Evolutionary conservation across 768 basidiomycete genomes (phyloP).

Genomic region (Gautieria morchelliformis): DNA sequence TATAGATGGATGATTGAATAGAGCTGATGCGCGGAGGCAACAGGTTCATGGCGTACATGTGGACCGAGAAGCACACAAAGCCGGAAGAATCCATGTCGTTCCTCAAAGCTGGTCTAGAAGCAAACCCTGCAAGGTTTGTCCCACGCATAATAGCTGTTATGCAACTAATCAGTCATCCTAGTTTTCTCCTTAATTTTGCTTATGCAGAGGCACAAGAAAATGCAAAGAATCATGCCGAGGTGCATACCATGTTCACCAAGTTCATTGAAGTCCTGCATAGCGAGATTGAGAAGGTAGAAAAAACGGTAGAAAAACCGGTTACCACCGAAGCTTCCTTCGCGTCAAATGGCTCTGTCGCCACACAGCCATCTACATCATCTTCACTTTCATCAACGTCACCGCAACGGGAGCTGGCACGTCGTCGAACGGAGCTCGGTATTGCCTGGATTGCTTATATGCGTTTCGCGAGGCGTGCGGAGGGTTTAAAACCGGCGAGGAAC

Average conservation of each 20-base stretch:
- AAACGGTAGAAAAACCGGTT: conserved; percentile 37
- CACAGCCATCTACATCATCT: conserved; percentile 18
- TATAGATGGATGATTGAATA: neutral
- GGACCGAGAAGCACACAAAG: conserved; percentile 67
- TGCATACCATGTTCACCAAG: conserved; percentile 62
- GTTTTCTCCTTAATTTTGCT: conserved; percentile 86
- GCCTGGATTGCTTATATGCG: conserved; percentile 79
- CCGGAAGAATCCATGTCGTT: conserved; percentile 74
- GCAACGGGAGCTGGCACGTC: conserved; percentile 30
- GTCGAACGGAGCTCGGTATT: conserved; percentile 33
- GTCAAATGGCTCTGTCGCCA: conserved; percentile 26
- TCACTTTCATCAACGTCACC: conserved; percentile 29
- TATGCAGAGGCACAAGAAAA: conserved; percentile 66
- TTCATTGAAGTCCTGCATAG: conserved; percentile 57
- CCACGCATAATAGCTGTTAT: neutral
- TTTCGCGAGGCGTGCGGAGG: conserved; percentile 81
- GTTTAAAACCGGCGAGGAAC: conserved; percentile 65
- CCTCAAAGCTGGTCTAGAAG: conserved; percentile 77
- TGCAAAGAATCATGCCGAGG: conserved; percentile 54
- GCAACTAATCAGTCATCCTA: conserved; percentile 21
- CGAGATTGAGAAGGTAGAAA: conserved; percentile 55
- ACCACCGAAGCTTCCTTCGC: conserved; percentile 27
- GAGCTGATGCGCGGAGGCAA: conserved; percentile 19
- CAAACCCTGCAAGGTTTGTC: conserved; percentile 69
- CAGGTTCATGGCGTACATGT: conserved; percentile 83